Percentiles rank a stretch among this genome's conserved stretches.
Evolutionary conservation across 768 basidiomycete genomes (phyloP).

Genomic region (Lentinula boryana): DNA sequence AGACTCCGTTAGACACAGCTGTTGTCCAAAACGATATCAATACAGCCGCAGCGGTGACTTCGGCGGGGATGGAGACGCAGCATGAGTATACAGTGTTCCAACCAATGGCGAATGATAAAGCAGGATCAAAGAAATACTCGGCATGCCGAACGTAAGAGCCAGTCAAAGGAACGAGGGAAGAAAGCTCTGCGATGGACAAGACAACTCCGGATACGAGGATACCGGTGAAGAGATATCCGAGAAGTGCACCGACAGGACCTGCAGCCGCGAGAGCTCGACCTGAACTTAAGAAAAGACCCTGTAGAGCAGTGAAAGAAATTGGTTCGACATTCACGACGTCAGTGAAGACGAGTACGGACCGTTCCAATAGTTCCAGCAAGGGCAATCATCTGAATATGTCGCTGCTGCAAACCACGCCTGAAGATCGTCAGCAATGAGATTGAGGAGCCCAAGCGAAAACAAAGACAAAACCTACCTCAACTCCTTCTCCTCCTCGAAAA

Average conservation of each 20-base stretch:
- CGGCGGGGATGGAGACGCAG: constrained; percentile 39
- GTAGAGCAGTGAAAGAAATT: not conserved
- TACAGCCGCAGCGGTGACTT: constrained; percentile 47
- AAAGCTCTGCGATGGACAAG: constrained; percentile 33
- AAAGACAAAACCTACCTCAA: not conserved
- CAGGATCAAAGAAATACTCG: constrained; percentile 46
- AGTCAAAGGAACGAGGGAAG: constrained; percentile 19
- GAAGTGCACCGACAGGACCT: constrained; percentile 47
- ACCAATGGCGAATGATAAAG: constrained; percentile 37
- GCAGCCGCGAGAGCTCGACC: constrained; percentile 42
- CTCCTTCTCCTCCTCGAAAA: not conserved
- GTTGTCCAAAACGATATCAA: constrained; percentile 41
- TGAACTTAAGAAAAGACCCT: constrained; percentile 52
- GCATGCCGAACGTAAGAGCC: constrained; percentile 54
- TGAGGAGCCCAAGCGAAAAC: no score
- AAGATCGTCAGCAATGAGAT: not conserved
- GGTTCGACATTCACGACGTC: not conserved
- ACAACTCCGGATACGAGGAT: constrained; percentile 26
- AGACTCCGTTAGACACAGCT: constrained; percentile 7
- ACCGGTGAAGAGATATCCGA: constrained; percentile 43
- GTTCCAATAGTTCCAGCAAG: constrained; percentile 10
- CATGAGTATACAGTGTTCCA: constrained; percentile 43
- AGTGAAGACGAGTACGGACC: not conserved
- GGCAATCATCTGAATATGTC: constrained; percentile 9
- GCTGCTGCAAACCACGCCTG: constrained; percentile 6